A percentile compares a stretch with the other conserved stretches of the same genome.
These are phyloP conservation scores for Aspergillus uvarum DNA, from an alignment of 2,329 filamentous ascomycete genomes.

Conservation along the genomic window DNA sequence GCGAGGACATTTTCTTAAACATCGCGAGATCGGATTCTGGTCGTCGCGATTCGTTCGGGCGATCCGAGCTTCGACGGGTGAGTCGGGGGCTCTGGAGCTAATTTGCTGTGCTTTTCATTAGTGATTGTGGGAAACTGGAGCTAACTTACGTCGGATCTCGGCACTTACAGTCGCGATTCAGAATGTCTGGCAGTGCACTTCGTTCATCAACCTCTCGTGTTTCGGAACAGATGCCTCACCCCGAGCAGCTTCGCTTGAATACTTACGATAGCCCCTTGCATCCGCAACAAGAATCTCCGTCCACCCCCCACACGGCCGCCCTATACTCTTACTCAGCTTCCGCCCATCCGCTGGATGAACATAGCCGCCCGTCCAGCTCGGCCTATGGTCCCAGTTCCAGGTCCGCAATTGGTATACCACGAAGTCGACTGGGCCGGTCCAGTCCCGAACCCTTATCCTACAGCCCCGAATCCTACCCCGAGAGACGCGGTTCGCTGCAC, in stretches of 20 bases:
- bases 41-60: slow-evolving; percentile 38
- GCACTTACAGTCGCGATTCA: slow-evolving; percentile 36
- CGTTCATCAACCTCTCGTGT: slow-evolving; percentile 35
- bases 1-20: slow-evolving; percentile 49
- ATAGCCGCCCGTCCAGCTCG: slow-evolving; percentile 35
- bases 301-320: slow-evolving; percentile 27
- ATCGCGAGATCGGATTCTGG: slow-evolving; percentile 45
- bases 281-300: slow-evolving; percentile 35
- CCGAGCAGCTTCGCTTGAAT: slow-evolving; percentile 35
- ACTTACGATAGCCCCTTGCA: slow-evolving; percentile 37
- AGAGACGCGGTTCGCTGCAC: slow-evolving; percentile 34
- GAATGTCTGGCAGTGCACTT: slow-evolving; percentile 36
- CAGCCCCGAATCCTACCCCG: slow-evolving; percentile 27
- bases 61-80: slow-evolving; percentile 42
- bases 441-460: slow-evolving; percentile 38
- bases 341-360: slow-evolving; percentile 42
- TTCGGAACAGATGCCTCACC: slow-evolving; percentile 38
- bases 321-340: slow-evolving; percentile 34
- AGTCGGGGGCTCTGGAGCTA: slow-evolving; percentile 19
- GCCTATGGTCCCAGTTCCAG: slow-evolving; percentile 34
- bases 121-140: background rate
- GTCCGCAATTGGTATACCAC: slow-evolving; percentile 38
- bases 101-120: slow-evolving; percentile 1
- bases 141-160: slow-evolving; percentile 21
- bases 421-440: slow-evolving; percentile 38